Conservation (phyloP, 345 rosid species). For the Syzygium aqueum region DNA sequence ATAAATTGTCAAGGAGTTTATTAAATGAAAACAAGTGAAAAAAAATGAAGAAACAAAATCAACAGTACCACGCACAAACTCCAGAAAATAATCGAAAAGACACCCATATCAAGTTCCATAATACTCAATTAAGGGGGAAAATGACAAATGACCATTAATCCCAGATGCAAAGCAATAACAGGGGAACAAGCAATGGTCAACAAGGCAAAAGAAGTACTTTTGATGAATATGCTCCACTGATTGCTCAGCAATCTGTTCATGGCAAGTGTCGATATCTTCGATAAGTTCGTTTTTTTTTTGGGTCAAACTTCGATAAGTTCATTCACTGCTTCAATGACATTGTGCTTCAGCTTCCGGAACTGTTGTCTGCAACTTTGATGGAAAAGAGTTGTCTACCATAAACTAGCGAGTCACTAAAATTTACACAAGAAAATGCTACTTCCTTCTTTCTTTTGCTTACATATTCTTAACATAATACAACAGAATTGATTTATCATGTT, state of each 20-base stretch:
- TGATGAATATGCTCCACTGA: slow-evolving; percentile 99
- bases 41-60: not conserved
- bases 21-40: not conserved
- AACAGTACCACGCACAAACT: not conserved
- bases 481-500: not conserved
- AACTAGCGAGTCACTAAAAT: not conserved
- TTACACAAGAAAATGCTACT: not conserved
- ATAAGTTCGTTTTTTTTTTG: slow-evolving; percentile 1
- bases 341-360: slow-evolving; percentile 91
- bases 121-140: not conserved
- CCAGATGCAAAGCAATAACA: not conserved
- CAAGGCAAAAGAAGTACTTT: slow-evolving; percentile 37
- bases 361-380: slow-evolving; percentile 79
- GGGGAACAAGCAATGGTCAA: not conserved
- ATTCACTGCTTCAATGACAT: slow-evolving; percentile 92
- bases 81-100: not conserved
- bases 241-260: slow-evolving; percentile 98
- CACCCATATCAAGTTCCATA: not conserved
- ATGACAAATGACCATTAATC: not conserved
- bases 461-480: not conserved
- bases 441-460: not conserved
- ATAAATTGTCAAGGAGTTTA: not conserved
- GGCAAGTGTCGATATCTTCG: slow-evolving; percentile 79
- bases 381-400: not conserved
- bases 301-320: slow-evolving; percentile 26